phyloP scores from a whole-genome alignment of 2,329 filamentous ascomycete genomes.

The Acrocalymma vagum region DNA sequence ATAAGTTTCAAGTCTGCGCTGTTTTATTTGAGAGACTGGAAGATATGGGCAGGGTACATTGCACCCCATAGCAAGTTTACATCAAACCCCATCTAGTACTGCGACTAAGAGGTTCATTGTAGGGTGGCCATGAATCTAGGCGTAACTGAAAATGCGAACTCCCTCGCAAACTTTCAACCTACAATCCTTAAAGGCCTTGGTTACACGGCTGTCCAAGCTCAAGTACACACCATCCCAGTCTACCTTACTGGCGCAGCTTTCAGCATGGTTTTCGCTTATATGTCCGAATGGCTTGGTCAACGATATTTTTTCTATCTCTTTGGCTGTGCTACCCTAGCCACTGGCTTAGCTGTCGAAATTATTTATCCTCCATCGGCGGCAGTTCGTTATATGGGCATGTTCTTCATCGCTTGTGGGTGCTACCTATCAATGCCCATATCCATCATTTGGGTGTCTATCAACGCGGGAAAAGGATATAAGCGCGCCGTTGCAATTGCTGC shows the following conservation, averaged over 20 bases:
- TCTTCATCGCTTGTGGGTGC: constrained; percentile 62
- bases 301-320: constrained; percentile 41
- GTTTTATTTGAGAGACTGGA: constrained; percentile 57
- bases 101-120: too few relatives aligned
- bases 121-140: constrained; percentile 39
- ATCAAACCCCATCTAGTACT: too few relatives aligned
- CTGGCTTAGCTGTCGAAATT: constrained; percentile 62
- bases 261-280: constrained; percentile 37
- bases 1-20: constrained; percentile 55
- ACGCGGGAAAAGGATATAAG: constrained; percentile 43
- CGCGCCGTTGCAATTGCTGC: constrained; percentile 26
- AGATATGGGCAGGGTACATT: too few relatives aligned
- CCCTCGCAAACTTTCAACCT: constrained; percentile 41
- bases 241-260: constrained; percentile 40
- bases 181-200: constrained; percentile 47
- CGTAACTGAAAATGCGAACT: constrained; percentile 42
- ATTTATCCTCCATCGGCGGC: constrained; percentile 44
- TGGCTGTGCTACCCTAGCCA: constrained; percentile 49
- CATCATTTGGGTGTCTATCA: constrained; percentile 66
- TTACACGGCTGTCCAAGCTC: constrained; percentile 42
- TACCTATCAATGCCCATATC: constrained; percentile 66
- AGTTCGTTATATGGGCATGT: constrained; percentile 62
- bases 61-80: too few relatives aligned
- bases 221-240: constrained; percentile 46
- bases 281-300: constrained; percentile 32